Evolutionary conservation across 257 asterid species (phyloP).

Genomic region (Solanum lignicaule): DNA sequence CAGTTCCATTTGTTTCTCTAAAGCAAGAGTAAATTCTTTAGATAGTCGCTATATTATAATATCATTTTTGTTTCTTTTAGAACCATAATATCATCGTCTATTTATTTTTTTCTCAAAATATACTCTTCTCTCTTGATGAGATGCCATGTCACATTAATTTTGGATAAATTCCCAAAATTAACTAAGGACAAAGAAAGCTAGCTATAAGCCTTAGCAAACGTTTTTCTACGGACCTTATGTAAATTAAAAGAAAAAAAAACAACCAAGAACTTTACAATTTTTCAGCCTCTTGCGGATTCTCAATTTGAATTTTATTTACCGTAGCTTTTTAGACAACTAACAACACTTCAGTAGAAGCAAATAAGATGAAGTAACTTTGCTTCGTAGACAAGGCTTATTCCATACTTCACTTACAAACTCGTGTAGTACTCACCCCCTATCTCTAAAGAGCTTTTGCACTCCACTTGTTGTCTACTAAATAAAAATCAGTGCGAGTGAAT

Average conservation of each 20-base stretch:
- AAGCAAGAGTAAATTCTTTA: no score
- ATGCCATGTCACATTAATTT: neutral
- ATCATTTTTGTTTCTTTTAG: no score
- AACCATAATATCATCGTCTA: no score
- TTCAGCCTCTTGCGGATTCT: neutral
- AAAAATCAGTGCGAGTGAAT: no score
- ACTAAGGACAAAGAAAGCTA: neutral
- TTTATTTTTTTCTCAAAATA: no score
- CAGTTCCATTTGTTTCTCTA: neutral
- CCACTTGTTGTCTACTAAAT: no score
- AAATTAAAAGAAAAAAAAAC: no score
- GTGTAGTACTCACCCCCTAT: neutral
- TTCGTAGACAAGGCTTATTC: neutral
- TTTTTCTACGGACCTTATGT: neutral
- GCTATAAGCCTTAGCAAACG: neutral
- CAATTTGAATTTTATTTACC: no score
- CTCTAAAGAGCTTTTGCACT: neutral
- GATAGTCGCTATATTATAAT: no score
- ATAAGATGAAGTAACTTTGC: neutral
- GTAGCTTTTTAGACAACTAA: neutral
- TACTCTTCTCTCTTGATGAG: neutral
- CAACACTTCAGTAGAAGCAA: neutral
- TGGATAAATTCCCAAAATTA: no score
- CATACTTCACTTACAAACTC: neutral
- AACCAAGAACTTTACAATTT: no score